Evolutionary conservation across 257 asterid genomes (phyloP).

Genomic region (Scutellaria baicalensis): DNA sequence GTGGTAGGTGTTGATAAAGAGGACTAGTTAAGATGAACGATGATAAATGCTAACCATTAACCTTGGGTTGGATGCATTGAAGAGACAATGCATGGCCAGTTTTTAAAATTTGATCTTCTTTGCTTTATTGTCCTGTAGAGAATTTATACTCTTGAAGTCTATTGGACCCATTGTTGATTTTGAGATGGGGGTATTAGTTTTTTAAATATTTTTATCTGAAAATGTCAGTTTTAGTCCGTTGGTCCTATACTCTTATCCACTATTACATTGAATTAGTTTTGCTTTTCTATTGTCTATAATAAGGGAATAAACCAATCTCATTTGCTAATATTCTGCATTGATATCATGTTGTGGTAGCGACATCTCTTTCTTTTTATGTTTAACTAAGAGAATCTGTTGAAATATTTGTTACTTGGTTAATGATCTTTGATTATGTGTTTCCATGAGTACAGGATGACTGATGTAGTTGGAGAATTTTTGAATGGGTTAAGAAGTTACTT

Average conservation of each 20-base stretch:
- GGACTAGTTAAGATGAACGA: background rate
- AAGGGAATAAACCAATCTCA: background rate
- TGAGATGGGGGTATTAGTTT: background rate
- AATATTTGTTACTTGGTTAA: background rate
- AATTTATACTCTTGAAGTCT: background rate
- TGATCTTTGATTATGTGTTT: constrained; percentile 15
- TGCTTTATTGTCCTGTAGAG: background rate
- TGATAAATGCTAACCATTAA: background rate
- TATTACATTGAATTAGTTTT: too few species aligned
- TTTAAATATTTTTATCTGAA: background rate
- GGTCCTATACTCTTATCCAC: background rate
- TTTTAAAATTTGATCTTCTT: background rate
- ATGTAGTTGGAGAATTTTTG: constrained; percentile 69
- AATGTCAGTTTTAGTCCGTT: background rate
- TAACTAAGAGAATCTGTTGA: background rate
- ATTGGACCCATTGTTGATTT: background rate
- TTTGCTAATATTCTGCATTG: background rate
- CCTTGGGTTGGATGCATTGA: background rate
- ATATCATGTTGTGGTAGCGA: background rate
- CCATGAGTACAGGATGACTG: constrained; percentile 50
- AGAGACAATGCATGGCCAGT: background rate
- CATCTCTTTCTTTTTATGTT: background rate
- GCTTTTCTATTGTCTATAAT: too few species aligned
- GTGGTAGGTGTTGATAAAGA: background rate
- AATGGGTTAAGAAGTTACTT: constrained; percentile 82